A percentile compares a stretch with the other conserved stretches of the same genome.
Conservation (phyloP, 2,329 filamentous ascomycete genomes). For the Aspergillus oerlinghausenensis region DNA sequence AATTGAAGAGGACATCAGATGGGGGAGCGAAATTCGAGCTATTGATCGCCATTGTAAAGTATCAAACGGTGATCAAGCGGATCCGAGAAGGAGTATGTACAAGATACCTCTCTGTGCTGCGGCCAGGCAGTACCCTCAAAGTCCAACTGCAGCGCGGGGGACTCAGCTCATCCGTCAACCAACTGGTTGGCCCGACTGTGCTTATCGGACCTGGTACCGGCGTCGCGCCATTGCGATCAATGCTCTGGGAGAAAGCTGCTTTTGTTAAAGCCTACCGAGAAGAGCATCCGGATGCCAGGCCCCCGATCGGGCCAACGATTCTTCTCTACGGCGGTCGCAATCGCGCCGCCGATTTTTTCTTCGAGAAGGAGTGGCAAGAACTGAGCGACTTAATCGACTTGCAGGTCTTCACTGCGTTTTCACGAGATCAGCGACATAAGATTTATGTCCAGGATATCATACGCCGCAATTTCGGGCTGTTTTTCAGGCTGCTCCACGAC, state of each 20-base stretch:
- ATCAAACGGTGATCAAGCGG: conserved; percentile 79
- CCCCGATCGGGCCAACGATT: conserved; percentile 44
- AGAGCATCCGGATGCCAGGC: conserved; percentile 24
- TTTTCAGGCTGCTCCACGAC: conserved; percentile 51
- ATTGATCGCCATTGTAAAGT: conserved; percentile 83
- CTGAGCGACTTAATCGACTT: conserved; percentile 44
- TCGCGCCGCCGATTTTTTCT: conserved; percentile 71
- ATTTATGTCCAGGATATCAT: conserved; percentile 65
- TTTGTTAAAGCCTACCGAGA: conserved; percentile 30
- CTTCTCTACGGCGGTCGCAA: conserved; percentile 87
- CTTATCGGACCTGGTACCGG: conserved; percentile 83
- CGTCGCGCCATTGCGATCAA: conserved; percentile 74
- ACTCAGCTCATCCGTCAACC: conserved; percentile 44
- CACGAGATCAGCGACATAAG: conserved; percentile 61
- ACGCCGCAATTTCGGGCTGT: conserved; percentile 44
- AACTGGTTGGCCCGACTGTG: conserved; percentile 58
- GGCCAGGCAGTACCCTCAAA: conserved; percentile 53
- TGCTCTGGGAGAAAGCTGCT: conserved; percentile 68
- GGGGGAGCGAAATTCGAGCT: conserved; percentile 59
- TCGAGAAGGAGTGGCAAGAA: conserved; percentile 66
- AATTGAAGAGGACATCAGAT: conserved; percentile 34
- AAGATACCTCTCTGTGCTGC: conserved; percentile 69
- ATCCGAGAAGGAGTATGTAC: conserved; percentile 86
- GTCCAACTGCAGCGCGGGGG: conserved; percentile 56
- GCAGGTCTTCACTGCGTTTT: conserved; percentile 62